A percentile compares a stretch with the other conserved stretches of the same genome.
These are phyloP conservation scores for Trypanosoma cruzi DNA, from an alignment of 208 protist species.

Conservation along the genomic window DNA sequence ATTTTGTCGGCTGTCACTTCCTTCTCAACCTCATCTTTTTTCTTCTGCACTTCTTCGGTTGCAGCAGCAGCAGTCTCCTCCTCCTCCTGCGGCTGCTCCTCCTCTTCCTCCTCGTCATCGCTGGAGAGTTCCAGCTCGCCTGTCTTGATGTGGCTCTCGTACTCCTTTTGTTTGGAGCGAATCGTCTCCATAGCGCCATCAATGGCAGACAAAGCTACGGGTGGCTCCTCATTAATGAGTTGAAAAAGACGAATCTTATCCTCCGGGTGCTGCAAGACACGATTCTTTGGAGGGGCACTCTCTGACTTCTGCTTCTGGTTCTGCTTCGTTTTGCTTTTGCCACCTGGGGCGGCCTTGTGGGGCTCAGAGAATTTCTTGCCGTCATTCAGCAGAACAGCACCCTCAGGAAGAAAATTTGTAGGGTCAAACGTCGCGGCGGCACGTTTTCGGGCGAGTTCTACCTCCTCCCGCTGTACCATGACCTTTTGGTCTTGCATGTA, in stretches of 20 bases:
- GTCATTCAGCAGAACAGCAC: slow-evolving; percentile 71
- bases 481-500: slow-evolving; percentile 72
- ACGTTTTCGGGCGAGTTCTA: slow-evolving; percentile 40
- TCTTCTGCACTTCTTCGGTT: background rate
- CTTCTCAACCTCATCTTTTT: slow-evolving; percentile 21
- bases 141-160: slow-evolving; percentile 50
- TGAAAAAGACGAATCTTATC: slow-evolving; percentile 75
- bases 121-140: slow-evolving; percentile 61
- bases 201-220: slow-evolving; percentile 41
- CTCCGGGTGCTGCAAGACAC: slow-evolving; percentile 57
- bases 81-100: slow-evolving; percentile 20
- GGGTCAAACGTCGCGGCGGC: slow-evolving; percentile 75
- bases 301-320: slow-evolving; percentile 8
- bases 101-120: slow-evolving; percentile 63
- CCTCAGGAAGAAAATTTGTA: slow-evolving; percentile 44
- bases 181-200: slow-evolving; percentile 48
- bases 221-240: slow-evolving; percentile 56
- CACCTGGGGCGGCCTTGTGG: slow-evolving; percentile 31
- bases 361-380: slow-evolving; percentile 51
- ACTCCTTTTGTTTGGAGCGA: slow-evolving; percentile 46
- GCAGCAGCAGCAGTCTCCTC: background rate
- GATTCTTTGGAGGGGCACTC: slow-evolving; percentile 21
- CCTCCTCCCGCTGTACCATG: slow-evolving; percentile 66
- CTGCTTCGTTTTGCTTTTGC: slow-evolving; percentile 39
- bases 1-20: background rate